Evolutionary conservation across 2,329 filamentous ascomycete genomes (phyloP).

Genomic region (Malbranchea zuffiana): DNA sequence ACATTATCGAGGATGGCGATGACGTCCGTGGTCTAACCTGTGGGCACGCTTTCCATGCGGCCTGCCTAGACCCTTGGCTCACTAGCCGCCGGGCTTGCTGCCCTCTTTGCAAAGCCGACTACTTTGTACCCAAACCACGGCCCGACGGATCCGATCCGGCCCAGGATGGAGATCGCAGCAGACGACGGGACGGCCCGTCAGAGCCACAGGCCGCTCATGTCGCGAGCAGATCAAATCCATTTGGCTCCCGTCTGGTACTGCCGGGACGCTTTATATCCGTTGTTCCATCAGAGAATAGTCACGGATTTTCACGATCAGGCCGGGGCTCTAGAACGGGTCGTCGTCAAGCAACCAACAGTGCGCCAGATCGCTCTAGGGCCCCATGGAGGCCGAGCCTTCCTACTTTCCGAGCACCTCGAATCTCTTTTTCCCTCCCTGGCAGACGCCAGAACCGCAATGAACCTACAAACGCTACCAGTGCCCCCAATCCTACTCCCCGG

Average conservation of each 20-base stretch:
- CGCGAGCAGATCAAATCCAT: conserved; percentile 23
- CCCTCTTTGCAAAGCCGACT: conserved; percentile 94
- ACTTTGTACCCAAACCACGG: conserved; percentile 86
- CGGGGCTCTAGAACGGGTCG: conserved; percentile 14
- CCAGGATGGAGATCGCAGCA: conserved; percentile 10
- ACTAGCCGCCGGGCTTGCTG: conserved; percentile 91
- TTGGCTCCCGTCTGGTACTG: conserved; percentile 27
- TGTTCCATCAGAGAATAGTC: conserved; percentile 20
- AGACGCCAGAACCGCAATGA: no score
- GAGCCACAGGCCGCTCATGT: conserved; percentile 28
- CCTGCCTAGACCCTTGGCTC: conserved; percentile 91
- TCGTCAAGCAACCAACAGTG: conserved; percentile 1
- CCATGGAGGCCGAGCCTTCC: conserved; percentile 12
- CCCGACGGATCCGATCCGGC: conserved; percentile 38
- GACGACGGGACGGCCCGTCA: conserved; percentile 19
- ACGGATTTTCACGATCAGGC: conserved; percentile 16
- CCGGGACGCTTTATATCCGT: conserved; percentile 28
- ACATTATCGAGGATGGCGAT: conserved; percentile 86
- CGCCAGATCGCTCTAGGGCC: not conserved
- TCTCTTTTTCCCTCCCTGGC: conserved; percentile 8
- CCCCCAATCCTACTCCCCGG: conserved; percentile 10
- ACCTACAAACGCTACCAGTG: not conserved
- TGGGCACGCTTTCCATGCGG: conserved; percentile 95
- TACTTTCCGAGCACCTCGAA: conserved; percentile 1
- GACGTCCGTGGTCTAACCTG: conserved; percentile 89